Evolutionary conservation across 768 basidiomycete species (phyloP), one percentile per base, ranked within the genome.

Genomic region (Gymnopilus dilepis): DNA sequence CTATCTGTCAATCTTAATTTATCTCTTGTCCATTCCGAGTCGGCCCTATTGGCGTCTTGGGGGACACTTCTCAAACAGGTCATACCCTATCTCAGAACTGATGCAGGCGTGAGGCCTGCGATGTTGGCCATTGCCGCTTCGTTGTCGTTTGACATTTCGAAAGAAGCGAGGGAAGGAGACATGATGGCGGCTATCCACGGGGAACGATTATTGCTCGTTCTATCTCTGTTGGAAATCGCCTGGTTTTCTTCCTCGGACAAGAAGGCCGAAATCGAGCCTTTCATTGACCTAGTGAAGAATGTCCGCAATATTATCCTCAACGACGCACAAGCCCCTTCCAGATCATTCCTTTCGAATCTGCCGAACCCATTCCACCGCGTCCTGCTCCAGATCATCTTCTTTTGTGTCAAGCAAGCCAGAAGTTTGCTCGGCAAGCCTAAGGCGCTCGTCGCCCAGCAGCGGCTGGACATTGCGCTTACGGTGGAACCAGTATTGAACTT

Each of bases 151-250:
- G 83, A 82, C 45, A 84, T 95, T 28, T 84, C 91, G 0, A 72
- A 72, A 19, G 95, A 96, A 74, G 80, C 74, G 38, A 84, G 94
- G 33, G 80, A 78, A 4, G 95, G 95, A 0, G 90, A 94, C 60
- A 90, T 95, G 84, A 91, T 95, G 86, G 82, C 89, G 0, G 83
- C 84, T 0, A 87, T 95, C 15, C 94, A 98, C 64, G 83, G 85
- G 2, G 85, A 89, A 22, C 82, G 94, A 31, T 76, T 98, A 22
- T 82, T 85, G 3, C 79, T 97, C 2, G 79, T 97, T 2, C 80
- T 94, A 22, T 83, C 89, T 0, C 72, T 96, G 52, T 78, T 95
- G n/a, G 92, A 97, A 66, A 81, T 91, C 3, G 86, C 85, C 0
- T 91, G 93, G 87, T 92, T 91, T 70, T 85, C 85, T 2, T 77